A percentile compares a stretch with the other conserved stretches of the same genome.
Evolutionary conservation across 2,329 filamentous ascomycete species (phyloP).

Genomic region (Penicillium sp.): DNA sequence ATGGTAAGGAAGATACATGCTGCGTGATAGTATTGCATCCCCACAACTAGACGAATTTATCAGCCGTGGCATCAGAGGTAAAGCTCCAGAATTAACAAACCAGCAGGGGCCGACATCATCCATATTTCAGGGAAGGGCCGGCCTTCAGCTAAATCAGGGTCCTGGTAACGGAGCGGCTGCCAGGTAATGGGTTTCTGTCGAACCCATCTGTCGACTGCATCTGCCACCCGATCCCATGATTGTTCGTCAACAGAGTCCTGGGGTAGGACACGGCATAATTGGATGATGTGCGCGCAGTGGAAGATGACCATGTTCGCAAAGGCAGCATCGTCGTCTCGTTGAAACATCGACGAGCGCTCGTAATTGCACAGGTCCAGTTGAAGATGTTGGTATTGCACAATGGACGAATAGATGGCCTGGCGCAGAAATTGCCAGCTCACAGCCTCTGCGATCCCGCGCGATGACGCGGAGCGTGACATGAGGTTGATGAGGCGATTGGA

Average conservation of each 20-base stretch:
- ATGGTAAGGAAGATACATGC: slow-evolving; percentile 36
- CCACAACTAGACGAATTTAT: slow-evolving; percentile 32
- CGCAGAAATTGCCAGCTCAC: slow-evolving; percentile 49
- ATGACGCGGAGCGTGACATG: slow-evolving; percentile 44
- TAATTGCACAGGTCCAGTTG: slow-evolving; percentile 45
- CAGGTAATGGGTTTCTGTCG: slow-evolving; percentile 35
- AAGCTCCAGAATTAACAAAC: slow-evolving; percentile 26
- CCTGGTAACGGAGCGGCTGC: slow-evolving; percentile 38
- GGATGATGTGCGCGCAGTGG: slow-evolving; percentile 45
- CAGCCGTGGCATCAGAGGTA: neutral
- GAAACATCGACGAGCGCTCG: slow-evolving; percentile 43
- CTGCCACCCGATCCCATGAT: slow-evolving; percentile 29
- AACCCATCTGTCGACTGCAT: slow-evolving; percentile 37
- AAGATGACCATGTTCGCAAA: slow-evolving; percentile 46
- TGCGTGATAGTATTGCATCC: slow-evolving; percentile 45
- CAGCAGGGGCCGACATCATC: slow-evolving; percentile 41
- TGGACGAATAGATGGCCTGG: slow-evolving; percentile 47
- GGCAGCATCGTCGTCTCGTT: slow-evolving; percentile 42
- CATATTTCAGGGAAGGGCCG: slow-evolving; percentile 41
- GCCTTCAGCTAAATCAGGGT: slow-evolving; percentile 24
- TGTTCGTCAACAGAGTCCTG: slow-evolving; percentile 23
- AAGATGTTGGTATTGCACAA: slow-evolving; percentile 43
- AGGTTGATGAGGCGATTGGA: slow-evolving; percentile 45
- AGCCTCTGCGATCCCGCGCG: slow-evolving; percentile 46
- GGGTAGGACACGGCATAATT: slow-evolving; percentile 29